Evolutionary conservation across 192 early-diverging fungal species (phyloP).

Genomic region (Backusella australiensis): DNA sequence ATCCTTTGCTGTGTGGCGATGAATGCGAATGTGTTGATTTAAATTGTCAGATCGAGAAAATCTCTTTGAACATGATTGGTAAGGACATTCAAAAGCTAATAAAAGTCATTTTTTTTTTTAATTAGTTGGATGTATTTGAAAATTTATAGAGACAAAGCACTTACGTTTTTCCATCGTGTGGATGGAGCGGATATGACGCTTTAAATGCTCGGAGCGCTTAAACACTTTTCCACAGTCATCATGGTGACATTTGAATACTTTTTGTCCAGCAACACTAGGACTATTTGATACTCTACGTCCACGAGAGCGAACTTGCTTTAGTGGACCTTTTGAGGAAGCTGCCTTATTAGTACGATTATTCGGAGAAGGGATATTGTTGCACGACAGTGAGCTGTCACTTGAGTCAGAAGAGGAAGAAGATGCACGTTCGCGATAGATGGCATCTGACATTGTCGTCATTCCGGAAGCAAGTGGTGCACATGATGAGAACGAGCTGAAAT

Average conservation of each 20-base stretch:
- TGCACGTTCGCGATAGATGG: slow-evolving; percentile 1
- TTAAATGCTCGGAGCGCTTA: slow-evolving; percentile 58
- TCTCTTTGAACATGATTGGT: slow-evolving; percentile 52
- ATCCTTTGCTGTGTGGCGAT: slow-evolving; percentile 54
- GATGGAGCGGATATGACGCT: slow-evolving; percentile 58
- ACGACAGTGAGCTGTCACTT: slow-evolving; percentile 1
- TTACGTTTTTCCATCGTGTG: slow-evolving; percentile 62
- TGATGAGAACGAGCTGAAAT: neutral
- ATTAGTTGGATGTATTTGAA: neutral
- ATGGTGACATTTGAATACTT: slow-evolving; percentile 53
- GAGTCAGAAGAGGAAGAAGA: slow-evolving; percentile 8
- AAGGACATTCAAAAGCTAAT: slow-evolving; percentile 54
- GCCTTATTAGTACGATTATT: slow-evolving; percentile 1
- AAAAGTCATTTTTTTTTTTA: neutral
- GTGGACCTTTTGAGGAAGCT: neutral
- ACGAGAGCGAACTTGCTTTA: slow-evolving; percentile 37
- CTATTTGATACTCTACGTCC: slow-evolving; percentile 51
- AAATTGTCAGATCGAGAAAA: slow-evolving; percentile 59
- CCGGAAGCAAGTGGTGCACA: neutral
- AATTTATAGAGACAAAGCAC: slow-evolving; percentile 17
- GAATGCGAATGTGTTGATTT: slow-evolving; percentile 58
- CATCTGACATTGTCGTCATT: neutral
- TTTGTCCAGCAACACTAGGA: slow-evolving; percentile 41
- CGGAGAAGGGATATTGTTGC: neutral
- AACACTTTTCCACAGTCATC: slow-evolving; percentile 56